Evolutionary conservation across 1,284 basidiomycete species (phyloP).

Genomic region (Irpex sp.): DNA sequence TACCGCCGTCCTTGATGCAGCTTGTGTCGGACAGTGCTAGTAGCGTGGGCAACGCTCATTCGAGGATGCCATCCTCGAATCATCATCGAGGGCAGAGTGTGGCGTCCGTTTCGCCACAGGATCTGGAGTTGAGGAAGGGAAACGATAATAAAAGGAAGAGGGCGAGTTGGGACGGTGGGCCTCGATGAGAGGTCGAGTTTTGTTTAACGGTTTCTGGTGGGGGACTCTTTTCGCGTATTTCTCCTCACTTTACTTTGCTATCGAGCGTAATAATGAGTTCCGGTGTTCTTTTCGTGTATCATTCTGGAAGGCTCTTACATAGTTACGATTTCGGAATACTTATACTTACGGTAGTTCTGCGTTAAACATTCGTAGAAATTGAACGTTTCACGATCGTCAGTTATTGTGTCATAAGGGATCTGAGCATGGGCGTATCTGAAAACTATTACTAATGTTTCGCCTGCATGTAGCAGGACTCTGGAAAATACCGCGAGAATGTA

Average conservation of each 20-base stretch:
- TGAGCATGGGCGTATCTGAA: too few species aligned
- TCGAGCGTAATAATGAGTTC: neutral
- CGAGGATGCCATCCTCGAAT: constrained; percentile 13
- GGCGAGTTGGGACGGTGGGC: constrained; percentile 69
- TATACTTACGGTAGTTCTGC: too few species aligned
- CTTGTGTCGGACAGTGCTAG: constrained; percentile 18
- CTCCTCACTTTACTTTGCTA: neutral
- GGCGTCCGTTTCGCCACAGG: constrained; percentile 55
- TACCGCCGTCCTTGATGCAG: constrained; percentile 28
- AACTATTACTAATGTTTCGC: too few species aligned
- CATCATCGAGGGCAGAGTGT: constrained; percentile 56
- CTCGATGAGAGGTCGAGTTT: constrained; percentile 17
- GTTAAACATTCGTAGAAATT: too few species aligned
- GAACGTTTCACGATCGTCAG: too few species aligned
- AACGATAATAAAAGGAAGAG: constrained; percentile 68
- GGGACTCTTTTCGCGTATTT: neutral
- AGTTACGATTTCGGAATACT: neutral
- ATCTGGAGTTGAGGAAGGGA: constrained; percentile 50
- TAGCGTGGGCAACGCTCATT: neutral
- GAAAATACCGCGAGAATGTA: too few species aligned
- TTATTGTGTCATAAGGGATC: too few species aligned
- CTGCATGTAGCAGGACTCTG: too few species aligned
- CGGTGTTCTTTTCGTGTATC: neutral
- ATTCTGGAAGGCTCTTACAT: constrained; percentile 1
- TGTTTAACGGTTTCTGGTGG: neutral